A percentile compares a stretch with the other conserved stretches of the same genome.
Conservation (phyloP, 306 rosid genomes). For the Medicago arabica region DNA sequence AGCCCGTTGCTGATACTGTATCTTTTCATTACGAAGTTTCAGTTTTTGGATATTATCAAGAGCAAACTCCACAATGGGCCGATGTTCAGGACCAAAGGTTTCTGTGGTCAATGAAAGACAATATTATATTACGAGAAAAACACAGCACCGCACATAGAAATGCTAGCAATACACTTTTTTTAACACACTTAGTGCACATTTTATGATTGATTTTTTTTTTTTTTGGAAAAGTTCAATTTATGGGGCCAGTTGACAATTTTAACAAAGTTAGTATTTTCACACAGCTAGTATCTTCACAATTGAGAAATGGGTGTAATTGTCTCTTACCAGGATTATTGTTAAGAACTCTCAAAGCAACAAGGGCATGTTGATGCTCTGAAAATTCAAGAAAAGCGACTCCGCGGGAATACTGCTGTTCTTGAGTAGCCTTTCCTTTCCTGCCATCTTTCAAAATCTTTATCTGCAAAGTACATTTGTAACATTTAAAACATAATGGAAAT, state of each 20-base stretch:
- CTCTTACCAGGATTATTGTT: constrained; percentile 93
- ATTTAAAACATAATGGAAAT: background rate
- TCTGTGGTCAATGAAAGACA: constrained; percentile 50
- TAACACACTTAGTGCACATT: background rate
- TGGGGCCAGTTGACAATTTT: background rate
- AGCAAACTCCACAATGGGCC: constrained; percentile 98
- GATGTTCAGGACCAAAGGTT: constrained; percentile 86
- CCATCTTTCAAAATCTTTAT: constrained; percentile 78
- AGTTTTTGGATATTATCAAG: constrained; percentile 81
- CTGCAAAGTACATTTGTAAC: constrained; percentile 50
- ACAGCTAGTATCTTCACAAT: background rate
- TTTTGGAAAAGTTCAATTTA: background rate
- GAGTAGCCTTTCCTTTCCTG: constrained; percentile 72
- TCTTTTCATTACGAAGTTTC: constrained; percentile 65
- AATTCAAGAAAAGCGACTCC: constrained; percentile 96
- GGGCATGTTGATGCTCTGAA: constrained; percentile 96
- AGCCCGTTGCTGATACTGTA: constrained; percentile 57
- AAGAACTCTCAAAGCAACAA: constrained; percentile 93
- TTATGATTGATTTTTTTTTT: background rate
- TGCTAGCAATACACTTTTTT: background rate
- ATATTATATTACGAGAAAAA: constrained; percentile 17
- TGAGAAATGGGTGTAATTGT: constrained; percentile 47
- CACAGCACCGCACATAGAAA: background rate
- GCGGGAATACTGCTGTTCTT: constrained; percentile 68
- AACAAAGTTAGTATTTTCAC: background rate